A percentile compares a stretch with the other conserved stretches of the same genome.
phyloP scores from a whole-genome alignment of 345 rosid species.

The Erucastrum elatum region DNA sequence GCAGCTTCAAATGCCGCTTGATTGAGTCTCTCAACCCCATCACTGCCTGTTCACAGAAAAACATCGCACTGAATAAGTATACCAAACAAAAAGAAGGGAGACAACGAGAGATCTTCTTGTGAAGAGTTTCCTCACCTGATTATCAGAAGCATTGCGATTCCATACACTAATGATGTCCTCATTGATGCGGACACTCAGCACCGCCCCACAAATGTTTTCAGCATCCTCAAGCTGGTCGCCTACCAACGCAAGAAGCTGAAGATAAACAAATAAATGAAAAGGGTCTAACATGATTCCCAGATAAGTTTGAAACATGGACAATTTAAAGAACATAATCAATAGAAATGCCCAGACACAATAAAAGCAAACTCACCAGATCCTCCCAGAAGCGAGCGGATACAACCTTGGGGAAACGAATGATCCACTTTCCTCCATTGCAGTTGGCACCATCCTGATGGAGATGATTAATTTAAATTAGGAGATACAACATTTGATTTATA shows the following conservation, averaged over 20 bases:
- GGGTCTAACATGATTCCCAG: constrained; percentile 1
- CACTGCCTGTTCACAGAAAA: constrained; percentile 59
- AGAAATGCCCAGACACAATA: not conserved
- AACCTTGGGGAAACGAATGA: constrained; percentile 84
- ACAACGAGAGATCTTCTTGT: not conserved
- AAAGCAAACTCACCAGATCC: constrained; percentile 72
- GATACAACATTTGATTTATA: not conserved
- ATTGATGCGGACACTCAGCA: constrained; percentile 85
- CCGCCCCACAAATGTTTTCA: constrained; percentile 88
- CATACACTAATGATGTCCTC: constrained; percentile 93
- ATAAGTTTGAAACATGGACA: not conserved
- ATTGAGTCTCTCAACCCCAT: constrained; percentile 84
- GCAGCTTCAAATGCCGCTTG: constrained; percentile 89
- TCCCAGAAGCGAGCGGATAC: constrained; percentile 99
- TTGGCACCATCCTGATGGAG: constrained; percentile 77
- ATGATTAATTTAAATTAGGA: constrained; percentile 1
- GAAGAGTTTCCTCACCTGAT: constrained; percentile 54
- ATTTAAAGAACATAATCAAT: not conserved
- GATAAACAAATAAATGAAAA: not conserved
- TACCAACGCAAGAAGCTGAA: constrained; percentile 87
- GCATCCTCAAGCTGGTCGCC: constrained; percentile 94
- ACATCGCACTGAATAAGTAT: constrained; percentile 4
- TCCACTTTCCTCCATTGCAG: constrained; percentile 98
- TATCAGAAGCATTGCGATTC: constrained; percentile 95
- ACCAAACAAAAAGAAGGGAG: not conserved